A percentile compares a stretch with the other conserved stretches of the same genome.
These are phyloP conservation scores for Leccinum fuscescens DNA, from an alignment of 1,284 basidiomycete genomes.

Conservation along the genomic window DNA sequence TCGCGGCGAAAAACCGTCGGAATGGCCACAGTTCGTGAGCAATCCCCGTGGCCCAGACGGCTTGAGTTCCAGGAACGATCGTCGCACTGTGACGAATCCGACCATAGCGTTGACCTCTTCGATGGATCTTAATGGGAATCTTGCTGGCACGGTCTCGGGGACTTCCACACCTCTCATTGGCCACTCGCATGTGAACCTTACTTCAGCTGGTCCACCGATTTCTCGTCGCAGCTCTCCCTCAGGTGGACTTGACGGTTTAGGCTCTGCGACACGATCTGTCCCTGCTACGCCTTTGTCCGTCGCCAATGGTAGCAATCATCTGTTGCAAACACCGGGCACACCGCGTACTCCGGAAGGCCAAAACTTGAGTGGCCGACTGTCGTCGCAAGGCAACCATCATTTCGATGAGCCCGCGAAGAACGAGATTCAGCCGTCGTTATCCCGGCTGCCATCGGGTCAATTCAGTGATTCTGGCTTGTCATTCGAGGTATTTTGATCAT, in stretches of 20 bases:
- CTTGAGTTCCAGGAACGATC: conserved; percentile 51
- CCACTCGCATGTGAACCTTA: conserved; percentile 53
- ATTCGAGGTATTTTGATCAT: conserved; percentile 44
- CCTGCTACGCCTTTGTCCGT: conserved; percentile 70
- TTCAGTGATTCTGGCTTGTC: conserved; percentile 59
- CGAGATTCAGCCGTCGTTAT: conserved; percentile 69
- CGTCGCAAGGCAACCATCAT: conserved; percentile 49
- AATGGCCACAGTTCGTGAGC: conserved; percentile 89
- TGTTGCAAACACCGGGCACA: conserved; percentile 68
- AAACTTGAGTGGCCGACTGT: conserved; percentile 57
- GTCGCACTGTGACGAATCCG: conserved; percentile 72
- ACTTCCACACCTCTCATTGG: conserved; percentile 62
- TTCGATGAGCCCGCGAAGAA: conserved; percentile 47
- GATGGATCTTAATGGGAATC: conserved; percentile 48
- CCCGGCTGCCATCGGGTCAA: conserved; percentile 58
- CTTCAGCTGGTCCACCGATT: conserved; percentile 40
- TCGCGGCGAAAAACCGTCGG: conserved; percentile 76
- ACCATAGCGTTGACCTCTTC: conserved; percentile 58
- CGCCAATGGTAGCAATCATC: conserved; percentile 44
- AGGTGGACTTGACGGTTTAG: conserved; percentile 56
- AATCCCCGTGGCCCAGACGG: conserved; percentile 58
- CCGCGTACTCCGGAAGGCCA: conserved; percentile 63
- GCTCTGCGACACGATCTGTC: conserved; percentile 66
- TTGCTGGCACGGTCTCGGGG: conserved; percentile 49
- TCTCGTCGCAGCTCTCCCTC: conserved; percentile 75